Conservation (phyloP, 305 asterid genomes). For the Rubia peregrina region DNA sequence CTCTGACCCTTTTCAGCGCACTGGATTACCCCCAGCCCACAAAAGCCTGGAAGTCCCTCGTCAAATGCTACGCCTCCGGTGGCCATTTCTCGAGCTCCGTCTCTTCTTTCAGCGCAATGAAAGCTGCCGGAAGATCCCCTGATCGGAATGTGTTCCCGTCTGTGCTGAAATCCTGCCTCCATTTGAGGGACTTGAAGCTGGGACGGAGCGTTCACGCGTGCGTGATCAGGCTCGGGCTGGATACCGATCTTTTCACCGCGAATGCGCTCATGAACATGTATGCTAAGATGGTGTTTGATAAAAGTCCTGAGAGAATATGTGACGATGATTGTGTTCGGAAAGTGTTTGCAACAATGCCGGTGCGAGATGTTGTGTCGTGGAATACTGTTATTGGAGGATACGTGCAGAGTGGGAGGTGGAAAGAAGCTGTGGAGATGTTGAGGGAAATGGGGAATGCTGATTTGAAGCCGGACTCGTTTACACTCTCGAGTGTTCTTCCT, state of each 20-base stretch:
- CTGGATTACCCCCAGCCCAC: conserved; percentile 43
- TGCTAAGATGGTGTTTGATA: conserved; percentile 62
- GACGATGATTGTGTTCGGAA: conserved; percentile 39
- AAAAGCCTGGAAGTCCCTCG: conserved; percentile 71
- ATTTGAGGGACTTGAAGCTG: conserved; percentile 48
- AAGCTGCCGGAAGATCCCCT: conserved; percentile 48
- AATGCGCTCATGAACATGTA: conserved; percentile 86
- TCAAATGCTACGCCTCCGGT: conserved; percentile 58
- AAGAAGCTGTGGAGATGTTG: conserved; percentile 50
- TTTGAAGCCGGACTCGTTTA: conserved; percentile 68
- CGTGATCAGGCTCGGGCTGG: conserved; percentile 56
- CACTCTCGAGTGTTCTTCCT: conserved; percentile 70
- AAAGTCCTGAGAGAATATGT: conserved; percentile 24
- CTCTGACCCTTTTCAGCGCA: conserved; percentile 44
- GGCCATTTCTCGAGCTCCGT: conserved; percentile 48
- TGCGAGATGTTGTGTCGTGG: conserved; percentile 80
- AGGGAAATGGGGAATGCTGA: conserved; percentile 56
- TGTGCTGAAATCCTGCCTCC: conserved; percentile 56
- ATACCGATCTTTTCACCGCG: conserved; percentile 62
- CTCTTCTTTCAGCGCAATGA: conserved; percentile 54
- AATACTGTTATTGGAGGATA: conserved; percentile 69
- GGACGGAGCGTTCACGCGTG: conserved; percentile 79
- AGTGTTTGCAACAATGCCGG: conserved; percentile 68
- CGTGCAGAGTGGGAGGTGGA: conserved; percentile 43
- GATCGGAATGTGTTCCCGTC: conserved; percentile 75